Conservation (phyloP, 2,329 filamentous ascomycete genomes). For the Pseudogymnoascus sp. region DNA sequence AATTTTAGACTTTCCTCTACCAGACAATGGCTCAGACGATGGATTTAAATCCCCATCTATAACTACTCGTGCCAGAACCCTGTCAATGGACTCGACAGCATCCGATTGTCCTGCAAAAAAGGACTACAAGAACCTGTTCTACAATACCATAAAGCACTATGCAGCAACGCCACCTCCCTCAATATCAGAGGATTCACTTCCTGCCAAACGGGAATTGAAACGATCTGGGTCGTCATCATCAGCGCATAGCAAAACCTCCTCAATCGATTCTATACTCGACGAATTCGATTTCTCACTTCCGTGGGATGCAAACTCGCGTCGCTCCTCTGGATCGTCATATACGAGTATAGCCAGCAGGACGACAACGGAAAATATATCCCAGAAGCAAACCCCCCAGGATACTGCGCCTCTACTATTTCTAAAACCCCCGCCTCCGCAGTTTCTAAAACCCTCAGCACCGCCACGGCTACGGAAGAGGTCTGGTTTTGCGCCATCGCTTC, state of each 20-base stretch:
- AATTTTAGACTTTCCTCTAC: neutral
- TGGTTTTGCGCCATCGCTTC: neutral
- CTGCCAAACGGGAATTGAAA: neutral
- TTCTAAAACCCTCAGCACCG: neutral
- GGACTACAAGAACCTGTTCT: slow-evolving; percentile 6
- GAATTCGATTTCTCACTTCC: slow-evolving; percentile 1
- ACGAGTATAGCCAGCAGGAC: slow-evolving; percentile 1
- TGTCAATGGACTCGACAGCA: neutral
- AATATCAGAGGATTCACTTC: neutral
- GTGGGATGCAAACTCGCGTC: neutral
- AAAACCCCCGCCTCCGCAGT: neutral
- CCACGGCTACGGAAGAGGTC: neutral
- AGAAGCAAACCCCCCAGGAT: neutral
- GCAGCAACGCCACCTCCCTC: neutral
- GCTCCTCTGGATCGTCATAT: neutral
- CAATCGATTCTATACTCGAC: neutral
- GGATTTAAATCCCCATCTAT: neutral
- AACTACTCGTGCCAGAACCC: neutral
- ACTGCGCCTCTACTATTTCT: neutral
- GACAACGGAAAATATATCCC: neutral
- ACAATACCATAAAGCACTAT: neutral
- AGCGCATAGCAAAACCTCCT: neutral
- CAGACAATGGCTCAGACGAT: neutral
- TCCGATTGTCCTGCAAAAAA: neutral
- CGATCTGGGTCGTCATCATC: neutral